Evolutionary conservation across 352 stramenopile genomes (phyloP).

Genomic region (Phytophthora pisi): DNA sequence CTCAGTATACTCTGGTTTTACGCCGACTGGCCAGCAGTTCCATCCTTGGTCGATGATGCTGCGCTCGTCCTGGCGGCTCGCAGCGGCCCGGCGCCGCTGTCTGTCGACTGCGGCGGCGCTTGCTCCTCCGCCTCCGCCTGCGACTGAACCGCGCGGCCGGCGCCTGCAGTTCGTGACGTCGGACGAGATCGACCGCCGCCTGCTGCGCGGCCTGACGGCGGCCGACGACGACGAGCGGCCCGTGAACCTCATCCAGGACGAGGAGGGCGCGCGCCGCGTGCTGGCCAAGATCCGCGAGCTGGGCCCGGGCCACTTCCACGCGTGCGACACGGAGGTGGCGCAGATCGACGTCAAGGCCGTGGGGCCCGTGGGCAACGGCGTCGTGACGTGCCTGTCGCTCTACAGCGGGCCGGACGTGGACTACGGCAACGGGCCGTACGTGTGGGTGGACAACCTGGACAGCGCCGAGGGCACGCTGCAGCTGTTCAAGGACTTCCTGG

Average conservation of each 20-base stretch:
- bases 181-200: constrained; percentile 59
- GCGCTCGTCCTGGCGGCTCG: constrained; percentile 13
- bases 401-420: constrained; percentile 97
- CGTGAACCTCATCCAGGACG: constrained; percentile 85
- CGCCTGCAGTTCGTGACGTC: constrained; percentile 70
- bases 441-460: constrained; percentile 94
- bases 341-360: constrained; percentile 96
- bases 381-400: constrained; percentile 97
- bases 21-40: too few species aligned
- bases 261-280: constrained; percentile 61
- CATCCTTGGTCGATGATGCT: constrained; percentile 11
- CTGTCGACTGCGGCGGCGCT: constrained; percentile 17
- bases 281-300: constrained; percentile 66
- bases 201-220: constrained; percentile 65
- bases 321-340: constrained; percentile 98
- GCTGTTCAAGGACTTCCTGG: constrained; percentile 94
- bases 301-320: constrained; percentile 86
- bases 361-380: constrained; percentile 96
- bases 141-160: not conserved
- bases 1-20: too few species aligned
- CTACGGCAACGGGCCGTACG: constrained; percentile 93
- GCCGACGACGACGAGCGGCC: constrained; percentile 69
- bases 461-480: constrained; percentile 86
- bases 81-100: constrained; percentile 1
- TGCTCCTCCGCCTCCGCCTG: not conserved